Evolutionary conservation across 2,329 filamentous ascomycete genomes (phyloP), one percentile per base, ranked within the genome.

Genomic region (Thielaviopsis ethacetica): DNA sequence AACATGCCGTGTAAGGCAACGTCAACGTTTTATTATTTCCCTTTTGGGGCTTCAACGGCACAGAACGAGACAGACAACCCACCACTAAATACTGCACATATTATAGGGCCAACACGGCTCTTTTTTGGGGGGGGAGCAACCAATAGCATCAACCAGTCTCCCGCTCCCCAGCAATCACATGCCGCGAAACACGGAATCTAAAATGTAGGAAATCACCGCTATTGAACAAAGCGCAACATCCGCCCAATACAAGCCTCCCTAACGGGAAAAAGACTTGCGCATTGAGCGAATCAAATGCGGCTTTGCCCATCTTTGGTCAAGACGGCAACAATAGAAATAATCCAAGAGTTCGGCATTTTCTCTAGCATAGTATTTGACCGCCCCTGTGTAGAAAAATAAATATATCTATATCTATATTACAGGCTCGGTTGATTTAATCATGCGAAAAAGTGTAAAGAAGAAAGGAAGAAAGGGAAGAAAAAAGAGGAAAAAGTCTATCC

Each of bases 281-380:
- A 12, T 24, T 15, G 30, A 34, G 30, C n/a, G 9, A 24, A 26
- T 15, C 3, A 52, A 52, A 52, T 5, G 24, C 49, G 24, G 5
- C 21, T 19, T 52, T 26, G 49, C 21, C 24, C 38, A 44, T 44
- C 17, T 44, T 44, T 4, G 3, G 2, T 4, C 13, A 44, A 44
- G 17, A 17, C 15, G 38, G 17, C 5, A n/a, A 44, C 38, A n/a
- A n/a, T 44, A n/a, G 17, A 17, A 44, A 15, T 12, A 53, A 3
- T 34, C 30, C 30, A 22, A 27, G 17, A 47, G 49, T 24, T 59
- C 38, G 49, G 55, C 63, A 64, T 59, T 77, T 73, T 62, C 61
- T 81, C 76, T 81, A 67, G 77, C 78, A 80, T 75, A 44, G 71
- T 70, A 79, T 80, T 77, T 81, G 78, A 81, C 78, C 77, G 73